These are phyloP conservation scores for Diaporthe nobilis DNA, from an alignment of 2,329 filamentous ascomycete genomes.

Conservation along the genomic window DNA sequence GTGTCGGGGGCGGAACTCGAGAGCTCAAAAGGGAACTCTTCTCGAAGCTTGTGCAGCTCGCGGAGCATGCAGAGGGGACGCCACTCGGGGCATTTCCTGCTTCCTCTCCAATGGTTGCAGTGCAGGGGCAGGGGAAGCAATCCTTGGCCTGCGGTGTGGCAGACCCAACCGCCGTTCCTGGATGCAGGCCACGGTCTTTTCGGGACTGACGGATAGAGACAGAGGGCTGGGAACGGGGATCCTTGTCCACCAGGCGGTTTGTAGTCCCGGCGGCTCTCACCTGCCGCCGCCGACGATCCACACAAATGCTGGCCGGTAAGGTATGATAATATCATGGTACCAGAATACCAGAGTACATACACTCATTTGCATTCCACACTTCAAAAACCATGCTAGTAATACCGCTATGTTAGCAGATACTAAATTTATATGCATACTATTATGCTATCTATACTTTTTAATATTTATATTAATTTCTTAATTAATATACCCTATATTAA, in stretches of 20 bases:
- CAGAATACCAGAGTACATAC: not conserved
- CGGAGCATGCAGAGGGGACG: conserved; percentile 7
- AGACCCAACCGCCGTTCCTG: conserved; percentile 32
- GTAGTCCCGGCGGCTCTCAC: conserved; percentile 32
- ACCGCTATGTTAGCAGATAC: no score
- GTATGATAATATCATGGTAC: not conserved
- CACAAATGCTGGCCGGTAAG: not conserved
- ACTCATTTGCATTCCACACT: no score
- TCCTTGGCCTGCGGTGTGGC: conserved; percentile 20
- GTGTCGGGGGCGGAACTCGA: not conserved
- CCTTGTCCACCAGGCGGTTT: conserved; percentile 35
- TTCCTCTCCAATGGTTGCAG: conserved; percentile 16
- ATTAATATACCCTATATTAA: no score
- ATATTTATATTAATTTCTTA: no score
- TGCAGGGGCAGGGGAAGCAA: conserved; percentile 26
- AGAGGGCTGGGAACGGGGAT: conserved; percentile 36
- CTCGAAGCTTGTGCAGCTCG: conserved; percentile 10
- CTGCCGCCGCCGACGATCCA: not conserved
- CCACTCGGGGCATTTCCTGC: conserved; percentile 15
- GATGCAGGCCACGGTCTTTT: conserved; percentile 34
- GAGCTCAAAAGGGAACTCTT: conserved; percentile 13
- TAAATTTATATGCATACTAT: no score
- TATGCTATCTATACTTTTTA: no score
- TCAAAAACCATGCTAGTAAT: no score
- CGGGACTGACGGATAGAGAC: conserved; percentile 34